phyloP scores from a whole-genome alignment of 208 protist species.

The Leishmania turanica region DNA sequence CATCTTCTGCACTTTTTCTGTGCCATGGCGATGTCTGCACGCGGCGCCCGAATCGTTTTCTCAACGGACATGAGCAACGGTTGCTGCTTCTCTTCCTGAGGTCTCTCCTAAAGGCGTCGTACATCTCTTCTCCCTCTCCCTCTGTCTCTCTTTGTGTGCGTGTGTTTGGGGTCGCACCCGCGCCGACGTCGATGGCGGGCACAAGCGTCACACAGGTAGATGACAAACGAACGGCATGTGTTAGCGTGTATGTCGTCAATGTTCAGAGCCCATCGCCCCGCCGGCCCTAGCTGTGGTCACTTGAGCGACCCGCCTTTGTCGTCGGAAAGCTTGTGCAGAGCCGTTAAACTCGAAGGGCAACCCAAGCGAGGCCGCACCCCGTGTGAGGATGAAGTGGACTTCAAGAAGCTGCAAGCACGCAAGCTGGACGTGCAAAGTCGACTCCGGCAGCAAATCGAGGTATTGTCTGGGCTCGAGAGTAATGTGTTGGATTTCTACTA shows the following conservation, averaged over 20 bases:
- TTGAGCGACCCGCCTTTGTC: not conserved
- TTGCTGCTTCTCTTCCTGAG: not conserved
- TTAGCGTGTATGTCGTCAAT: not conserved
- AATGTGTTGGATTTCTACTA: slow-evolving; percentile 69
- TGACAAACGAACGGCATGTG: not conserved
- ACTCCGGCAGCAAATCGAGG: slow-evolving; percentile 1
- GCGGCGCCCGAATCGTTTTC: not conserved
- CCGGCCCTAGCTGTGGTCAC: not conserved
- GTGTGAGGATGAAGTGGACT: slow-evolving; percentile 33
- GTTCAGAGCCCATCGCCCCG: slow-evolving; percentile 11
- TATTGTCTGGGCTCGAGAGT: slow-evolving; percentile 35
- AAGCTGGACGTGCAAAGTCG: slow-evolving; percentile 9
- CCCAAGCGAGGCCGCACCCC: slow-evolving; percentile 30
- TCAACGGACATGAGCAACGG: not conserved
- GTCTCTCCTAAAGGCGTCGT: not conserved
- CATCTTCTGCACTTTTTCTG: not conserved
- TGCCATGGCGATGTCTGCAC: not conserved
- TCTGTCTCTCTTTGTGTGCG: not conserved
- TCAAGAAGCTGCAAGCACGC: slow-evolving; percentile 15
- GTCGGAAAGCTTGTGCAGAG: not conserved
- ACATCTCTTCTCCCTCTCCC: not conserved
- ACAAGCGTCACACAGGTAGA: not conserved
- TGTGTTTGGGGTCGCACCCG: not conserved
- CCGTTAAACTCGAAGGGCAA: not conserved
- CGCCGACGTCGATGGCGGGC: not conserved